These are phyloP conservation scores for Candida qinlingensis DNA, from an alignment of 805 yeast species.

Conservation along the genomic window DNA sequence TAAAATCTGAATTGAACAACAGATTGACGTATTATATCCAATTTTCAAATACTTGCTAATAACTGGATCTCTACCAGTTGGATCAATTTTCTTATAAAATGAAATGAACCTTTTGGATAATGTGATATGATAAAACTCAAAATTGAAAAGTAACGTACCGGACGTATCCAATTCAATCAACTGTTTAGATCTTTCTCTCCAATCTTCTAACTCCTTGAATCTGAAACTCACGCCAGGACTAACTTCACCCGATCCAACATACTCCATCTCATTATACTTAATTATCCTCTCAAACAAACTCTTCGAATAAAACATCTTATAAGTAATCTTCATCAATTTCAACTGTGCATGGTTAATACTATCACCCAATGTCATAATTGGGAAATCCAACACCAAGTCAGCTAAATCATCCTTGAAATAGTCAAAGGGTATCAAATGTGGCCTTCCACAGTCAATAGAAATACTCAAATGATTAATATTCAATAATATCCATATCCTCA, in stretches of 20 bases:
- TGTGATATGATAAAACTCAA: slow-evolving; percentile 42
- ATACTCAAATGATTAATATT: slow-evolving; percentile 47
- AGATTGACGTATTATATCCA: slow-evolving; percentile 37
- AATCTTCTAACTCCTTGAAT: slow-evolving; percentile 26
- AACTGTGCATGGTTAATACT: slow-evolving; percentile 48
- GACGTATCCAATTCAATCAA: slow-evolving; percentile 43
- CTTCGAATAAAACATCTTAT: slow-evolving; percentile 21
- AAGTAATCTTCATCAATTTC: slow-evolving; percentile 30
- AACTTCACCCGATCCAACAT: background rate
- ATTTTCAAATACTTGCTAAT: slow-evolving; percentile 23
- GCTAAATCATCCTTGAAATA: slow-evolving; percentile 34
- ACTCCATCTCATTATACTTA: slow-evolving; percentile 16
- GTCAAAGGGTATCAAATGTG: slow-evolving; percentile 34
- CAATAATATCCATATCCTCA: slow-evolving; percentile 48
- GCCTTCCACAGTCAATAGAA: slow-evolving; percentile 45
- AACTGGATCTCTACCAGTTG: slow-evolving; percentile 1
- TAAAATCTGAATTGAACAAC: slow-evolving; percentile 40
- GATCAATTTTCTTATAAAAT: slow-evolving; percentile 25
- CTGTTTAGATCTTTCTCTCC: slow-evolving; percentile 42
- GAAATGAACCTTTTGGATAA: slow-evolving; percentile 33
- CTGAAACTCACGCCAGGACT: slow-evolving; percentile 7
- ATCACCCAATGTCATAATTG: slow-evolving; percentile 48
- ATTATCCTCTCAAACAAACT: slow-evolving; percentile 21
- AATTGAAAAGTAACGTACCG: slow-evolving; percentile 42
- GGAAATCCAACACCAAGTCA: slow-evolving; percentile 40